Percentiles rank a stretch among this genome's conserved stretches.
phyloP scores from a whole-genome alignment of 2,329 filamentous ascomycete species.

The Raffaelea ambrosiae region DNA sequence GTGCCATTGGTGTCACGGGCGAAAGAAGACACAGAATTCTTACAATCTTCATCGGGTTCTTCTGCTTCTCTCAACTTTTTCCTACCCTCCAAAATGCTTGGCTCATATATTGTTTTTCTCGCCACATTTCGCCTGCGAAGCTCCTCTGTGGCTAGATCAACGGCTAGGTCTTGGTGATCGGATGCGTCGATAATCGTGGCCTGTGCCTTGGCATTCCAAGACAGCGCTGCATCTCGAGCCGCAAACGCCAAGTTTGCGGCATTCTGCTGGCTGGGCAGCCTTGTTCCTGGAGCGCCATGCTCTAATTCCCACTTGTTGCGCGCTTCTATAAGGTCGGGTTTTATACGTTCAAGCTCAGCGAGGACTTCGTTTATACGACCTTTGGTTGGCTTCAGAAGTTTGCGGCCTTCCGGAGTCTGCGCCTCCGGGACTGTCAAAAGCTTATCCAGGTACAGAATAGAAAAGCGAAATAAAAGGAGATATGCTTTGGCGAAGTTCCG shows the following conservation, averaged over 20 bases:
- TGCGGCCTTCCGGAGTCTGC: conserved; percentile 55
- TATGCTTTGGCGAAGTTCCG: conserved; percentile 84
- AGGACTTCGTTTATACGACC: conserved; percentile 50
- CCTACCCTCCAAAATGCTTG: conserved; percentile 48
- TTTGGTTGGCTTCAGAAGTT: conserved; percentile 46
- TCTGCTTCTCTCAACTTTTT: conserved; percentile 44
- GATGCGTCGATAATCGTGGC: conserved; percentile 58
- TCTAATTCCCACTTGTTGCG: conserved; percentile 58
- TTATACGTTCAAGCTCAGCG: conserved; percentile 65
- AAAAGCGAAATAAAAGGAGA: conserved; percentile 83
- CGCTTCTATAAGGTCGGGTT: conserved; percentile 65
- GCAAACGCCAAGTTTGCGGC: conserved; percentile 38
- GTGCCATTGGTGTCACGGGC: conserved; percentile 26
- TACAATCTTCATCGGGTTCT: conserved; percentile 35
- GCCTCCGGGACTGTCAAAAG: conserved; percentile 70
- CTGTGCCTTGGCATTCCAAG: conserved; percentile 27
- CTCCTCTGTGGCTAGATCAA: conserved; percentile 67
- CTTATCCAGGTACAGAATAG: conserved; percentile 69
- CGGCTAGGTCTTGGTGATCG: conserved; percentile 66
- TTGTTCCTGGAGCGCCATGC: conserved; percentile 22
- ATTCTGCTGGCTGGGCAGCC: conserved; percentile 17
- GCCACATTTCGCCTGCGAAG: conserved; percentile 57
- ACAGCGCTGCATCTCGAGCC: conserved; percentile 52
- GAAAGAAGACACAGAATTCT: conserved; percentile 17
- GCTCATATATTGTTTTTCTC: conserved; percentile 47